A percentile compares a stretch with the other conserved stretches of the same genome.
These are phyloP conservation scores for Vicia faba DNA, from an alignment of 306 rosid genomes.

Conservation along the genomic window DNA sequence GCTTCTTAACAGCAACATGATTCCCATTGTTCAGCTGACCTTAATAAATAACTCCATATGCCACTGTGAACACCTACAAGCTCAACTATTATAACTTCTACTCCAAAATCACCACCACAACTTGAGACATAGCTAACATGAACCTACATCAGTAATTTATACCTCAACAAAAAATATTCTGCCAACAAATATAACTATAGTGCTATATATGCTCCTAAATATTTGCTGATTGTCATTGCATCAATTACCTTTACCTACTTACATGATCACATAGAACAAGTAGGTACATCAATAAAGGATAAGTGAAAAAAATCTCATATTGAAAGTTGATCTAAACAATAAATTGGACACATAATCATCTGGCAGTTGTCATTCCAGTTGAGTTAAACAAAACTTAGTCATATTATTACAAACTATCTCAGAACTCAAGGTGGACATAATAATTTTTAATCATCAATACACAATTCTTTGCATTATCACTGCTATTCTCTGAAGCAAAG, in stretches of 20 bases:
- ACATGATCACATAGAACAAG: not conserved
- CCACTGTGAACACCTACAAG: too few relatives aligned
- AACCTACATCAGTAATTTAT: too few relatives aligned
- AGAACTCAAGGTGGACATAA: too few relatives aligned
- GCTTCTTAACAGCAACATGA: constrained; percentile 92
- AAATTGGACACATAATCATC: constrained; percentile 20
- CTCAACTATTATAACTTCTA: too few relatives aligned
- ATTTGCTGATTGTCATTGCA: not conserved
- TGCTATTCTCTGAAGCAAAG: not conserved
- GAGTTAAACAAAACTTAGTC: not conserved
- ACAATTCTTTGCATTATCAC: too few relatives aligned
- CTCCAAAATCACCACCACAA: too few relatives aligned
- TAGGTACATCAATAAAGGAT: not conserved
- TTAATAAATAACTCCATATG: constrained; percentile 78
- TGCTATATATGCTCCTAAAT: not conserved
- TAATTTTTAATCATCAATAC: too few relatives aligned
- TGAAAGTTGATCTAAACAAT: not conserved
- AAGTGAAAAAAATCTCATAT: constrained; percentile 1
- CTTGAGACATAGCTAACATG: too few relatives aligned
- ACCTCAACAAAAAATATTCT: too few relatives aligned
- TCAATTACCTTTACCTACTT: constrained; percentile 16
- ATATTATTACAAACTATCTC: not conserved
- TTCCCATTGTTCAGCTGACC: constrained; percentile 77
- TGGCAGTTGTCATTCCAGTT: constrained; percentile 10
- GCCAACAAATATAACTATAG: constrained; percentile 21